These are phyloP conservation scores for Euphorbia pulcherrima DNA, from an alignment of 345 rosid genomes.

Conservation along the genomic window DNA sequence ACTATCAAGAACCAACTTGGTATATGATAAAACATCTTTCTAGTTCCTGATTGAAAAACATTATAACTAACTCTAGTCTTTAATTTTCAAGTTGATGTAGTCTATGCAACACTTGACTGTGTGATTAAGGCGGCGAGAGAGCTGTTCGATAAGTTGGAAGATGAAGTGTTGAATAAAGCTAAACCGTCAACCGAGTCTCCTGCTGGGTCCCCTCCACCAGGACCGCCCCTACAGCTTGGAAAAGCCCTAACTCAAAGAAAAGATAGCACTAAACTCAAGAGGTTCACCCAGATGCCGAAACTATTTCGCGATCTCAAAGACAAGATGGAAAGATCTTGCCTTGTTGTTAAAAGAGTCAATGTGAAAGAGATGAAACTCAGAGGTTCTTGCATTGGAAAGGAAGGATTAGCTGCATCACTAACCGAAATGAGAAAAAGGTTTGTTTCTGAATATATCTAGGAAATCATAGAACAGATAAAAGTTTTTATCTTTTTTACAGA, in stretches of 20 bases:
- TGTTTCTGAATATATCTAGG: not conserved
- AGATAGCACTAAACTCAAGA: conserved; percentile 6
- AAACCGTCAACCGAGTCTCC: not conserved
- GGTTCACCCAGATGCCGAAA: conserved; percentile 13
- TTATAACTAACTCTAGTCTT: not conserved
- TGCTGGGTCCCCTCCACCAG: conserved; percentile 8
- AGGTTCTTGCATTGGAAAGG: conserved; percentile 21
- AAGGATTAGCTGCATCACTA: conserved; percentile 19
- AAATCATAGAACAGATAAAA: not conserved
- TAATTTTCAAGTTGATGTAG: conserved; percentile 14
- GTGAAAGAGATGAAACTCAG: conserved; percentile 9
- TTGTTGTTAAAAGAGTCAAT: not conserved
- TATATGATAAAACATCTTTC: not conserved
- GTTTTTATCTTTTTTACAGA: not conserved
- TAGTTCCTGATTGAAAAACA: not conserved
- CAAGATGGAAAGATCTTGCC: conserved; percentile 16
- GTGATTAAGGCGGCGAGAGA: conserved; percentile 11
- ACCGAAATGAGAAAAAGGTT: conserved; percentile 19
- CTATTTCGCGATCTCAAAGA: conserved; percentile 5
- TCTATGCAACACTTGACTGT: conserved; percentile 9
- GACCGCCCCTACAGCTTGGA: conserved; percentile 1
- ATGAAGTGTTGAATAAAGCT: not conserved
- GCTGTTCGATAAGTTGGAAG: conserved; percentile 8
- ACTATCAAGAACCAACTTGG: conserved; percentile 9
- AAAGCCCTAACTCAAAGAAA: not conserved